phyloP scores from a whole-genome alignment of 257 asterid genomes.

The Solanum raphanifolium region DNA sequence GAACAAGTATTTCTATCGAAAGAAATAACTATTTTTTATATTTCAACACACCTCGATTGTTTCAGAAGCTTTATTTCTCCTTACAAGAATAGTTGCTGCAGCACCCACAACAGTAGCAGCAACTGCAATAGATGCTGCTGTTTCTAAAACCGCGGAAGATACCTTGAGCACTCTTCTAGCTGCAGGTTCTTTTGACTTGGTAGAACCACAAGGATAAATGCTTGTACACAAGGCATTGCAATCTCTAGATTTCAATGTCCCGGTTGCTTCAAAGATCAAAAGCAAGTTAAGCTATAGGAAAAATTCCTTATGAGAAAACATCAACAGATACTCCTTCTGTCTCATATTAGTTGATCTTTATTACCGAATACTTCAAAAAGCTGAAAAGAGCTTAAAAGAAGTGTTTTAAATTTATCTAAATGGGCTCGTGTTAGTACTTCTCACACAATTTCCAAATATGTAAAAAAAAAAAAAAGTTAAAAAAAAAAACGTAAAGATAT shows the following conservation, averaged over 20 bases:
- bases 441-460: too few species aligned
- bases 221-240: conserved; percentile 4
- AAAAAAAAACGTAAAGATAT: too few species aligned
- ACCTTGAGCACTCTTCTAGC: conserved; percentile 9
- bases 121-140: conserved; percentile 54
- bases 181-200: conserved; percentile 7
- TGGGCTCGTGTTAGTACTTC: too few species aligned
- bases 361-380: too few species aligned
- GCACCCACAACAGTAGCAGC: conserved; percentile 61
- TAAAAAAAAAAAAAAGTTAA: too few species aligned
- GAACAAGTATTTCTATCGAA: background rate
- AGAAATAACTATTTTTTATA: background rate
- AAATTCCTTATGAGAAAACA: background rate
- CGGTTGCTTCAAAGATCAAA: background rate
- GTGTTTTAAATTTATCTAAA: too few species aligned
- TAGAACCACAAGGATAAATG: conserved; percentile 5
- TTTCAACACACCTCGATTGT: conserved; percentile 30
- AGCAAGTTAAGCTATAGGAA: background rate
- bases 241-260: background rate
- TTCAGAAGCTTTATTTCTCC: conserved; percentile 34
- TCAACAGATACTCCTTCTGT: too few species aligned
- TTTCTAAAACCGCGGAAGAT: conserved; percentile 48
- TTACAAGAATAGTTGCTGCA: conserved; percentile 55
- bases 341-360: too few species aligned
- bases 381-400: too few species aligned